Evolutionary conservation across 495 filamentous ascomycete species (phyloP), one percentile per base, ranked within the genome.

Genomic region (Rhizodiscina lignyota): DNA sequence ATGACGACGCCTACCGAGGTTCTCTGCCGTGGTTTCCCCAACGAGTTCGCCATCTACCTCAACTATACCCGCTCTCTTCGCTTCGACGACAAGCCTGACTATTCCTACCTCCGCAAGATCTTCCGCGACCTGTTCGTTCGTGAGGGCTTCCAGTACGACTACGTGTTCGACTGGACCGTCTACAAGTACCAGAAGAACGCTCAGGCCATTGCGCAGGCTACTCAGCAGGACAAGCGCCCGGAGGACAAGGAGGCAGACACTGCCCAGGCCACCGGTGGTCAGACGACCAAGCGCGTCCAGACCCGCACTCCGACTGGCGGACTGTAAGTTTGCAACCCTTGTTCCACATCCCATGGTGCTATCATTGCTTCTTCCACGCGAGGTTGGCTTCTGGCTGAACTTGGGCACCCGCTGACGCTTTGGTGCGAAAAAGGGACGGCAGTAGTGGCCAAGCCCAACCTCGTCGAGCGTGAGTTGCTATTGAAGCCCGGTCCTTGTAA

Each of bases 121-220:
- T 96, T 99, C 80, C 84, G 91, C 36, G 91, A 99, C 59, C 78
- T 99, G 32, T 99, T 99, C 48, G 91, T 99, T 42, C 86, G 91
- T 42, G 91, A 96, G 56, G 89, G 86, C 18, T 99, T 99, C 75
- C 91, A 99, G 62, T 99, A 99, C 54, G 91, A 99, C 59, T 96
- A 99, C 48, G 91, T 99, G 49, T 99, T 99, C 55, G 91, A 99
- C 61, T 99, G 91, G 91, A 99, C 91, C 39, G 91, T 99, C 52
- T 96, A 99, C 72, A 99, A 96, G 71, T 99, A 99, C 67, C 91
- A 96, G 69, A 96, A 96, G 78, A 96, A 96, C 49, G 83, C 84
- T 23, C 79, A 84, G 53, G 82, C 84, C 51, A 84, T 87, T 50
- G 78, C 79, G 33, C 77, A 86, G 47, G 74, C 75, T 35, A 72